Base-by-base conservation (phyloP, 2,329 filamentous ascomycete species). In the Teratosphaeriaceae sp. region DNA sequence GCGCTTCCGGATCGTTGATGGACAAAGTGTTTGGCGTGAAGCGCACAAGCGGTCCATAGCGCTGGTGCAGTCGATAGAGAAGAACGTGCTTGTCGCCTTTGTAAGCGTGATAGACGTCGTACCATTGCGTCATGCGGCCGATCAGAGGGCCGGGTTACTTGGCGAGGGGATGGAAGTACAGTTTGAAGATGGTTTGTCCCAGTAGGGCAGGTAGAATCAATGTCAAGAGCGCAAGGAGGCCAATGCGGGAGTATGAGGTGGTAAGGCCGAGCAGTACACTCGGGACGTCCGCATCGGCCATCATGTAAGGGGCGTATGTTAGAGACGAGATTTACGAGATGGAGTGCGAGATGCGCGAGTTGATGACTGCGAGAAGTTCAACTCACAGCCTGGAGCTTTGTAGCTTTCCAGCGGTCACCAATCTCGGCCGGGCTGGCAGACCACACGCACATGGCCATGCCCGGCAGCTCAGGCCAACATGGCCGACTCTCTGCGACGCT, bases 11-110 rank as follows among this genome's bases (percentile, higher is more conserved):
- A 42, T 79, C 82, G 71, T 92, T 90, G 68, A 94, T 78, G 1
- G 82, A 86, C 31, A 94, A 68, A 47, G 78, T 79, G 63, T 88
- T 87, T 34, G 87, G 87, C 0, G 84, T 84, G 51, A 84, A 85
- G 21, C 87, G 84, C n/a, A 90, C 83, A 39, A 80, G 63, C n/a
- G 71, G 68, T 53, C 79, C 77, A 56, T 94, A 88, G 58, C 75
- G 73, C 53, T 81, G 68, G 61, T 94, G 87, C 53, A 82, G 71
- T 22, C 75, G 71, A 68, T 42, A 54, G 44, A 56, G 53, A n/a
- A 53, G 44, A 23, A 58, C 46, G 46, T 59, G 59, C 2, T 50
- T 49, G 36, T 58, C 52, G 33, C 57, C 57, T 16, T 49, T 51
- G 29, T 50, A 50, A 1, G 57, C 53, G 40, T 62, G 54, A 40